Evolutionary conservation across 2,329 filamentous ascomycete species (phyloP), one percentile per base, ranked within the genome.

Genomic region (Curvularia verruculosa): DNA sequence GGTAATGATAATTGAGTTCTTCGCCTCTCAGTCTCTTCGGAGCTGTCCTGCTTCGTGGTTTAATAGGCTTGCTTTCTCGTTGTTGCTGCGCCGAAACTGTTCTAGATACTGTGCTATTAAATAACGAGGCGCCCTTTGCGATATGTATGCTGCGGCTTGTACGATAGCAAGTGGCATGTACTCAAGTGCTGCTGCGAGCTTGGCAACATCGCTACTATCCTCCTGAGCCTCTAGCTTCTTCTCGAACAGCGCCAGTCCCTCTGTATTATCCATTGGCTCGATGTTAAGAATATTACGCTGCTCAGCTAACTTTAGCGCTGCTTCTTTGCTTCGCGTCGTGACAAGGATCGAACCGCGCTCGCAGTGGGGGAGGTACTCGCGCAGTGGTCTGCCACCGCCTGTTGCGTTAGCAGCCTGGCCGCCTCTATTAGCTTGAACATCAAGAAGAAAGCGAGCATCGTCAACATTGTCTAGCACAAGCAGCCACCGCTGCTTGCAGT

Each of bases 81-180:
- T 21, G n/a, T 79, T 71, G 63, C 70, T 77, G 41, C 71, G 54
- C 9, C 60, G 63, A 56, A 82, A 78, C 3, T 76, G 58, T 1
- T 67, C 56, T 1, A 83, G 60, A 54, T 84, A 84, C 36, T 44
- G 13, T 12, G 13, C 18, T 18, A 65, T 54, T 2, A 60, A 62
- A 21, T 6, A 58, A 19, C 36, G 55, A 1, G 60, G 60, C 15
- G 54, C 56, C 50, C 54, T 49, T n/a, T 60, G 36, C n/a, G n/a
- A 39, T 5, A 40, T 40, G 10, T 49, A n/a, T n/a, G n/a, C n/a
- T n/a, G n/a, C n/a, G n/a, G n/a, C n/a, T n/a, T n/a, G n/a, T n/a
- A n/a, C n/a, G n/a, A n/a, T n/a, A n/a, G n/a, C n/a, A n/a, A n/a
- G n/a, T n/a, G n/a, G n/a, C n/a, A n/a, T n/a, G n/a, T 54, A 62